Base-by-base conservation (phyloP, 2,329 filamentous ascomycete species). In the Westerdykella ornata region DNA sequence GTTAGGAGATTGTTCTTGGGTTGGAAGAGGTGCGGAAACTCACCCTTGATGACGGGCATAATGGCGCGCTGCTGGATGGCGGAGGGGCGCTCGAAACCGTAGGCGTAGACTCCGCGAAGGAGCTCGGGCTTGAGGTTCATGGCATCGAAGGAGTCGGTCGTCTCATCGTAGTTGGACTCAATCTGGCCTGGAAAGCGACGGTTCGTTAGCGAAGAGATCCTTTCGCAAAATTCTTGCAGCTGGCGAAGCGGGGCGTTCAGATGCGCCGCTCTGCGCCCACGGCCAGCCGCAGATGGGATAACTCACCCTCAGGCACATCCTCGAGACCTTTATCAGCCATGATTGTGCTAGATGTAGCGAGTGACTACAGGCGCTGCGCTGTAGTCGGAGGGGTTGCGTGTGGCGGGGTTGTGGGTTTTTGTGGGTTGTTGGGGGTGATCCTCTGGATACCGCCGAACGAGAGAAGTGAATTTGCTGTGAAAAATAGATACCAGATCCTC, bases 121-220 rank as follows among this genome's bases (percentile, higher is more conserved):
- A 98, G 85, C 79, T 98, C 92, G 54, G 88, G 69, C 82, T 94
- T 95, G 67, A 98, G 81, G 75, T 82, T 84, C 92, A 98, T 98
- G 64, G 89, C 80, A 75, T 98, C 92, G 76, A 98, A 98, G 49
- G 88, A 95, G 76, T 98, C 94, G 73, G 92, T 90, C 66, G 90
- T 89, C 81, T 97, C 89, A 81, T 98, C 92, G 78, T 97, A 98
- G 87, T 98, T 98, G 70, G 89, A 95, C 81, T 98, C 94, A 80
- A 98, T 98, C 78, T 94, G 88, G 74, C 84, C 90, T 95, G 70
- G 64, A 68, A 44, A 41, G 44, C 40, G 48, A 41, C 48, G 54
- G 38, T 28, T 54, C 17, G 46, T 59, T 46, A 62, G 56, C 41
- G 18, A 38, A 18, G 41, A 26, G 30, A 3, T 26, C 30, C 26